Evolutionary conservation across 2,329 filamentous ascomycete genomes (phyloP).

Genomic region (Colletotrichum simmondsii): DNA sequence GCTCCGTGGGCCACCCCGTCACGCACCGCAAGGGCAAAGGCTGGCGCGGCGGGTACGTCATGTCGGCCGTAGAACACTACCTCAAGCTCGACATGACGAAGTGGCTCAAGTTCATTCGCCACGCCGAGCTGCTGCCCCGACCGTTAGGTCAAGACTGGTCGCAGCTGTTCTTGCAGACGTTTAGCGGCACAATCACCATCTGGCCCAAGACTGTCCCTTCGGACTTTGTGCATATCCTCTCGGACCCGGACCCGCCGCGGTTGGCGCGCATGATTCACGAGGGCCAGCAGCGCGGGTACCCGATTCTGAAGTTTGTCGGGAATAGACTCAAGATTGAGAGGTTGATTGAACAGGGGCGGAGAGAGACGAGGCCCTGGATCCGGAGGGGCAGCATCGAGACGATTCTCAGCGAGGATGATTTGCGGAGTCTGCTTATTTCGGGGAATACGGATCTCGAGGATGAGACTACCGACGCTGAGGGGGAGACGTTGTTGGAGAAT

Average conservation of each 20-base stretch:
- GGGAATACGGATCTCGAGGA: constrained; percentile 35
- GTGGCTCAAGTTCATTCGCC: constrained; percentile 94
- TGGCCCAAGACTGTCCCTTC: constrained; percentile 85
- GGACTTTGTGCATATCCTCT: constrained; percentile 88
- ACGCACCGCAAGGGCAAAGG: constrained; percentile 93
- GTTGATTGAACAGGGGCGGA: constrained; percentile 67
- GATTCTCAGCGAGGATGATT: constrained; percentile 70
- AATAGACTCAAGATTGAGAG: constrained; percentile 89
- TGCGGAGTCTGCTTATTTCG: constrained; percentile 57
- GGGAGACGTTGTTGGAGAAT: constrained; percentile 42
- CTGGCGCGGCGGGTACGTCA: constrained; percentile 95
- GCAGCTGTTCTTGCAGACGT: constrained; percentile 94
- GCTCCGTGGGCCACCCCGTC: constrained; percentile 90
- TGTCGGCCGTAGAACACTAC: constrained; percentile 91
- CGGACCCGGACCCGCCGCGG: constrained; percentile 80
- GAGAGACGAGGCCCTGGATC: constrained; percentile 60
- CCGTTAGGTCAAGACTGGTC: constrained; percentile 96
- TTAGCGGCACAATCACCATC: constrained; percentile 94
- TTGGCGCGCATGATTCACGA: constrained; percentile 90
- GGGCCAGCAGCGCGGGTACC: constrained; percentile 89
- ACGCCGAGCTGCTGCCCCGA: constrained; percentile 90
- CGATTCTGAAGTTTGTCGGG: constrained; percentile 89
- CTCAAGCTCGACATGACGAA: constrained; percentile 97
- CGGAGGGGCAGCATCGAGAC: constrained; percentile 67
- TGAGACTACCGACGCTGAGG: constrained; percentile 39